Percentiles rank a stretch among this genome's conserved stretches.
Conservation (phyloP, 139 green algal species). For the Closterium sp. region DNA sequence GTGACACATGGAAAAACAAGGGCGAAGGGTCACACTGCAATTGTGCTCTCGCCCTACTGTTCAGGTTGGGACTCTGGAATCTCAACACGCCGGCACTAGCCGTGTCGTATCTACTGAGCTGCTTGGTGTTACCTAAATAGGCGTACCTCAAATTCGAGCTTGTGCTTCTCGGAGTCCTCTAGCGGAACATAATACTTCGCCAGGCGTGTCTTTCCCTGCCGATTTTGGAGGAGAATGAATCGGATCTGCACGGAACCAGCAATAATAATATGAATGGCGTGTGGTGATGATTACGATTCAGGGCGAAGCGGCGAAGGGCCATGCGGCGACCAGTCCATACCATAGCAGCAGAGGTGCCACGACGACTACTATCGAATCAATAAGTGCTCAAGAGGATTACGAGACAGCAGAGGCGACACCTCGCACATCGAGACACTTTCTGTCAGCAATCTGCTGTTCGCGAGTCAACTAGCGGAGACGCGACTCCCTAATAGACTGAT, state of each 20-base stretch:
- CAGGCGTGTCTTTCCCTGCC: slow-evolving; percentile 91
- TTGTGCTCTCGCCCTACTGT: background rate
- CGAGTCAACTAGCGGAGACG: too few species aligned
- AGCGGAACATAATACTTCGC: slow-evolving; percentile 97
- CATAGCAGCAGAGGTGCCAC: background rate
- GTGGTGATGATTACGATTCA: background rate
- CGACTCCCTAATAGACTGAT: too few species aligned
- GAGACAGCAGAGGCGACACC: too few species aligned
- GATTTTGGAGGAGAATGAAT: slow-evolving; percentile 97
- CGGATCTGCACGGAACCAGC: slow-evolving; percentile 70
- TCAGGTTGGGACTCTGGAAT: too few species aligned
- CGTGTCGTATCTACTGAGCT: too few species aligned
- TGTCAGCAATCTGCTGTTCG: too few species aligned
- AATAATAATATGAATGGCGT: background rate
- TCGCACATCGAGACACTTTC: too few species aligned
- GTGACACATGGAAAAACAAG: background rate
- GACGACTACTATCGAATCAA: background rate
- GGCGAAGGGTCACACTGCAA: background rate
- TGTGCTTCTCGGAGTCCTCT: slow-evolving; percentile 85
- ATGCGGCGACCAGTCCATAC: background rate
- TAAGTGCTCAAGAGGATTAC: too few species aligned
- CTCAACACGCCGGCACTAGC: too few species aligned
- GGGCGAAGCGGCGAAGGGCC: too few species aligned
- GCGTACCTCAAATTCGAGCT: slow-evolving; percentile 83
- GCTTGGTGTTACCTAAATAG: too few species aligned